Evolutionary conservation across 768 basidiomycete genomes (phyloP).

Genomic region (Naganishia vaughanmartiniae): DNA sequence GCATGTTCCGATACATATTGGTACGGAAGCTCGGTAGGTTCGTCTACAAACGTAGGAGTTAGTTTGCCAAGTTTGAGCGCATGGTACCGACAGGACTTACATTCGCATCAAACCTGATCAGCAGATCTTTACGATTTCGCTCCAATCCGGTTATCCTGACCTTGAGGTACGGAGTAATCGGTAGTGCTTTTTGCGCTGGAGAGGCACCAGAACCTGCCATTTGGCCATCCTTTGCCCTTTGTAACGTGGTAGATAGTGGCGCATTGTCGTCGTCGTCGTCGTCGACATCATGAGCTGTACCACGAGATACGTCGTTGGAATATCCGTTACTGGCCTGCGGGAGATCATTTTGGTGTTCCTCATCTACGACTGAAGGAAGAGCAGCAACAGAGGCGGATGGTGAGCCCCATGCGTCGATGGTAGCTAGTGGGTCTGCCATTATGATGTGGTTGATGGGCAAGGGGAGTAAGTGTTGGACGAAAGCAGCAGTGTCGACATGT

Average conservation of each 20-base stretch:
- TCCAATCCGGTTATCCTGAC: conserved; percentile 88
- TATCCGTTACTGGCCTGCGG: background rate
- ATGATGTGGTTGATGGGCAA: background rate
- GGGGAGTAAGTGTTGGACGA: no score
- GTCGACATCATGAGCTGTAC: background rate
- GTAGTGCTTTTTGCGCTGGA: background rate
- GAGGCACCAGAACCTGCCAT: background rate
- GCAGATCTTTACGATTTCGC: conserved; percentile 88
- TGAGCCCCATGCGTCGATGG: conserved; percentile 25
- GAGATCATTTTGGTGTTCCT: background rate
- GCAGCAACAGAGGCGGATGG: conserved; percentile 16
- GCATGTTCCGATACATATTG: conserved; percentile 76
- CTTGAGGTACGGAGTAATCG: conserved; percentile 56
- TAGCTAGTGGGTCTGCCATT: conserved; percentile 22
- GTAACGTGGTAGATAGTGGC: background rate
- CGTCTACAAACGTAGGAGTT: conserved; percentile 59
- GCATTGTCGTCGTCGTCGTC: conserved; percentile 18
- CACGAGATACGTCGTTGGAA: background rate
- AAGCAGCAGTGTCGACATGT: no score
- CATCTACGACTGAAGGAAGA: background rate
- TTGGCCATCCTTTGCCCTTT: conserved; percentile 14
- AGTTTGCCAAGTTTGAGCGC: background rate
- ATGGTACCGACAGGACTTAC: conserved; percentile 55
- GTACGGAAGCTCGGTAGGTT: conserved; percentile 74
- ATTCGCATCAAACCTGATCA: conserved; percentile 92